Conservation (phyloP, 164 flowering plant genomes). For the Vitis rotundifolia region DNA sequence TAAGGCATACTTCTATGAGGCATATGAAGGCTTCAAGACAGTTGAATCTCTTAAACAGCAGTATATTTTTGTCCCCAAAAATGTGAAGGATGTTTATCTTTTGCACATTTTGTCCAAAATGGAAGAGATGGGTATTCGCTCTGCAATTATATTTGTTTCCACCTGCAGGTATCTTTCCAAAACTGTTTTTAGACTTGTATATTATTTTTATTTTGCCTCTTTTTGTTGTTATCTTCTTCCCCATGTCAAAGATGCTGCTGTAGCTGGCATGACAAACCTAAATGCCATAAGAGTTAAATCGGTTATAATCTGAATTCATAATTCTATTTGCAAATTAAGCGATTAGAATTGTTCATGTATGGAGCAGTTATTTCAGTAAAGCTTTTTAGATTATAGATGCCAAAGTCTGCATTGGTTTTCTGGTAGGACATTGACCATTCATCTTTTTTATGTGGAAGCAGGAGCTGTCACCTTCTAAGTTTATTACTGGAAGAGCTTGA, state of each 20-base stretch:
- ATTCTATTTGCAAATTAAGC: not conserved
- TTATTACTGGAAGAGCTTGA: constrained; percentile 86
- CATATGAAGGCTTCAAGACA: constrained; percentile 85
- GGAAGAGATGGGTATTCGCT: constrained; percentile 76
- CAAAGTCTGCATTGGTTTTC: not conserved
- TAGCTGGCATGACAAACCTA: too few relatives aligned
- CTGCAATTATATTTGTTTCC: constrained; percentile 83
- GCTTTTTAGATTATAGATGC: not conserved
- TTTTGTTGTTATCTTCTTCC: too few relatives aligned
- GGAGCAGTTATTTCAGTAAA: not conserved
- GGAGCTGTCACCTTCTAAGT: constrained; percentile 76
- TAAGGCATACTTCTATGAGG: constrained; percentile 82
- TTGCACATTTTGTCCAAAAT: constrained; percentile 68
- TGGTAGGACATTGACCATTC: not conserved
- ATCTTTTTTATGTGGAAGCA: constrained; percentile 25
- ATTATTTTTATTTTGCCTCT: not conserved
- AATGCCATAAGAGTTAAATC: too few relatives aligned
- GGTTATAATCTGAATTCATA: not conserved
- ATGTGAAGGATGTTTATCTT: constrained; percentile 84
- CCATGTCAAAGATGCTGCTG: too few relatives aligned
- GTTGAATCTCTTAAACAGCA: constrained; percentile 91
- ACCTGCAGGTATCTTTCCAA: constrained; percentile 68
- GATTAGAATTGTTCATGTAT: not conserved
- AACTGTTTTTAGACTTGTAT: not conserved
- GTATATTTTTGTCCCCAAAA: constrained; percentile 59